These are phyloP conservation scores for Phytophthora hybrid DNA, from an alignment of 352 stramenopile genomes.

Conservation along the genomic window DNA sequence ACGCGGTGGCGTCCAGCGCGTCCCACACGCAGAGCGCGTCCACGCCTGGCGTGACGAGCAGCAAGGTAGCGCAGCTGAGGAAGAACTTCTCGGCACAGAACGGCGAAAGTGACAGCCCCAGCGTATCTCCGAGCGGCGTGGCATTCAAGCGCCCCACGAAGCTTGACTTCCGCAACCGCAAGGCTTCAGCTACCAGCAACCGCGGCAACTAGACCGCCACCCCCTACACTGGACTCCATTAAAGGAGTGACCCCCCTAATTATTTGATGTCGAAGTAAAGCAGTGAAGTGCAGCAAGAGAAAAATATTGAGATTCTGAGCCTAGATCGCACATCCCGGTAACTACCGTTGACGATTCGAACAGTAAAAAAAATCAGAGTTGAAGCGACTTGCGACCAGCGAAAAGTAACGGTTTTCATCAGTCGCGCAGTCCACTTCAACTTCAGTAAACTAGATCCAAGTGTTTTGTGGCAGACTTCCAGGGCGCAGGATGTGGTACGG, in stretches of 20 bases:
- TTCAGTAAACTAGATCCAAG: constrained; percentile 41
- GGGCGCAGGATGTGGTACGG: constrained; percentile 49
- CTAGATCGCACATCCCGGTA: background rate
- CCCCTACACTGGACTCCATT: background rate
- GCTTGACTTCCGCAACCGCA: constrained; percentile 51
- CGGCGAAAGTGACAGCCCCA: constrained; percentile 22
- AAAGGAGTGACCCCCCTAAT: constrained; percentile 21
- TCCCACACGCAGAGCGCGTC: constrained; percentile 20
- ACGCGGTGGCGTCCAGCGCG: constrained; percentile 41
- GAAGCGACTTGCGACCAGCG: constrained; percentile 23
- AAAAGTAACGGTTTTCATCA: constrained; percentile 13
- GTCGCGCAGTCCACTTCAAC: background rate
- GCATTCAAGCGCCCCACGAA: constrained; percentile 45
- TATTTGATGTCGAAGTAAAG: constrained; percentile 37
- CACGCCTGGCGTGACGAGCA: constrained; percentile 36
- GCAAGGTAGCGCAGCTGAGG: constrained; percentile 73
- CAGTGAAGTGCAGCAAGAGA: constrained; percentile 20
- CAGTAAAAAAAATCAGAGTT: constrained; percentile 13
- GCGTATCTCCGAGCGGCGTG: constrained; percentile 28
- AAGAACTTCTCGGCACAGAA: constrained; percentile 71
- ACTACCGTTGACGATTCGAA: background rate
- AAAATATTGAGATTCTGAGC: background rate
- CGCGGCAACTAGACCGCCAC: constrained; percentile 22
- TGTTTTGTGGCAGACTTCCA: constrained; percentile 38
- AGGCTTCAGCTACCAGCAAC: constrained; percentile 44